Conservation (phyloP, 768 basidiomycete genomes). For the Phanerochaete sordida region DNA sequence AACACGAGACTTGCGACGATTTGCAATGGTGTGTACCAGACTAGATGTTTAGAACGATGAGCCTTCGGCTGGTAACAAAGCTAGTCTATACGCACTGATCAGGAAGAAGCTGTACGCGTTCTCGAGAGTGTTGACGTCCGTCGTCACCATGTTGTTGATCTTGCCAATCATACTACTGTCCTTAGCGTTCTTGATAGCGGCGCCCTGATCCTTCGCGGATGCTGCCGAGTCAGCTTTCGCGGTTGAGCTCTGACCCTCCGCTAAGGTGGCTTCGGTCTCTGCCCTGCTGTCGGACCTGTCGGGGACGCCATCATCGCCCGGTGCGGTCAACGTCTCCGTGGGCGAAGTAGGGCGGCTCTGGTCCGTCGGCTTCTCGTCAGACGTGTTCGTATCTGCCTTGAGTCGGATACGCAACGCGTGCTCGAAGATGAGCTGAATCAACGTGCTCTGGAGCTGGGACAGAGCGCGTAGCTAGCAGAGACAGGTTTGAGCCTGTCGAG, state of each 20-base stretch:
- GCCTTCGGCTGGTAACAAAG: no score
- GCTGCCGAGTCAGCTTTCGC: background rate
- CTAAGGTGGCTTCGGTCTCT: background rate
- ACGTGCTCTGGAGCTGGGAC: slow-evolving; percentile 40
- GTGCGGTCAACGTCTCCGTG: background rate
- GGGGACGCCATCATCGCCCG: no score
- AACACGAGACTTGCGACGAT: slow-evolving; percentile 36
- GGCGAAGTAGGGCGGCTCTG: background rate
- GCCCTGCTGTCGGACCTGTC: no score
- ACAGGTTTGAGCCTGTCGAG: background rate
- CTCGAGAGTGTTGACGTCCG: slow-evolving; percentile 42
- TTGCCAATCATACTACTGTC: slow-evolving; percentile 60
- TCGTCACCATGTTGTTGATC: slow-evolving; percentile 75
- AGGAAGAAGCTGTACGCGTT: slow-evolving; percentile 26
- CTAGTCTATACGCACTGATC: slow-evolving; percentile 13
- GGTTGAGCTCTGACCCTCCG: background rate
- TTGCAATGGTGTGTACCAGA: slow-evolving; percentile 38
- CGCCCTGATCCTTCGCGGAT: background rate
- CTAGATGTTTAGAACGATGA: no score
- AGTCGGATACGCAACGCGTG: slow-evolving; percentile 52
- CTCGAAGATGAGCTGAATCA: slow-evolving; percentile 54
- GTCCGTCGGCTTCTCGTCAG: background rate
- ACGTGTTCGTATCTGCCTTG: slow-evolving; percentile 33
- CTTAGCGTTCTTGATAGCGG: background rate
- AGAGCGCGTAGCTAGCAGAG: slow-evolving; percentile 30